Base-by-base conservation (phyloP, 306 rosid species). In the Malus sylvestris region DNA sequence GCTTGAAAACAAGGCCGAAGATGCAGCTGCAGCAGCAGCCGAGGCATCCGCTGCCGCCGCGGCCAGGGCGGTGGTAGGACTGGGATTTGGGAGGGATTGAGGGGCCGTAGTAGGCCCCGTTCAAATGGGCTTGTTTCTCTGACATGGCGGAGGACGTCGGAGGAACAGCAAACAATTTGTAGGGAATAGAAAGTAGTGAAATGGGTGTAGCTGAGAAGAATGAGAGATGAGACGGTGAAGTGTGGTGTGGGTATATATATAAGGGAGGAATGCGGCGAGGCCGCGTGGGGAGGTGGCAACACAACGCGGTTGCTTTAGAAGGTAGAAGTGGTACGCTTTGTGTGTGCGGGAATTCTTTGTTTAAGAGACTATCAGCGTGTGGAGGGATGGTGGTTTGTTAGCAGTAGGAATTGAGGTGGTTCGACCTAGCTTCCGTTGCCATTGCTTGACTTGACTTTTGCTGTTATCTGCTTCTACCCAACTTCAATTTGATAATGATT, bases 21-120 rank as follows among this genome's bases (percentile, higher is more conserved):
- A 89, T 70, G 65, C 91, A 80, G 77, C 88, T 70, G 69, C 90
- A 84, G 40, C 81, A 62, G 62, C 84, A 27, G 76, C 78, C 69
- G 42, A 68, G 74, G 20, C 55, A 49, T 18, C 73, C 72, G 16
- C 85, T 83, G 30, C 86, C 83, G 68, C 88, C 79, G 63, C 87
- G 83, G 25, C 81, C 64, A 0, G 68, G 79, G 19, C 87, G 87
- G 77, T 76, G 68, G 84, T 83, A 64, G 71, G 88, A 65, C 9
- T 78, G 73, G 22, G 35, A 55, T 1, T 84, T 70, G 3, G 96
- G 92, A 0, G 98, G 98, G 66, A 93, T 70, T 4, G 98, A 71
- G 2, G 98, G 97, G 49, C 97, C 98, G 77, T 93, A 91, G 78
- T 87, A 93, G 38, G 98, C 87, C 27, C 97, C 96, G 85, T 93